phyloP scores from a whole-genome alignment of 345 rosid genomes.

The Pelargonium nanum region DNA sequence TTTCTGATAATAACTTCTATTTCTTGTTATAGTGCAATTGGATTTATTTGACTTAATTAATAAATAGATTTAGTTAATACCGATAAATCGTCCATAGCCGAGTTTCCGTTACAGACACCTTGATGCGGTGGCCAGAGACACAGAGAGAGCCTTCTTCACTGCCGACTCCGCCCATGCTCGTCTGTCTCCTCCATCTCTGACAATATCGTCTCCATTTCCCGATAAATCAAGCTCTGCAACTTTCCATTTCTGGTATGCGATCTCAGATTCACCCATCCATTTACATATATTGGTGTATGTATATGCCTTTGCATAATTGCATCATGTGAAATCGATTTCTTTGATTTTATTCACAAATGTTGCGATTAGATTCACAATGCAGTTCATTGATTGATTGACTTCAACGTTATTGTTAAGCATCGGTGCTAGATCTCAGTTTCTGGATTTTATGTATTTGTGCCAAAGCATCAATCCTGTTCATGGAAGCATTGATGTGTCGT shows the following conservation, averaged over 20 bases:
- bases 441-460: background rate
- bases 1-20: too few species aligned
- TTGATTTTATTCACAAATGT: background rate
- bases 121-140: background rate
- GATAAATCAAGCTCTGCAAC: background rate
- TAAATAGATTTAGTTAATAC: too few species aligned
- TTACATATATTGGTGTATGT: background rate
- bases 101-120: too few species aligned
- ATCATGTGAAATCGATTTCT: background rate
- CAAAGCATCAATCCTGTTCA: too few species aligned
- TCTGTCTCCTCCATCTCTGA: background rate
- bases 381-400: background rate
- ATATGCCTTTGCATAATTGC: background rate
- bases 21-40: too few species aligned
- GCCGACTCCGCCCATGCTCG: background rate
- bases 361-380: background rate
- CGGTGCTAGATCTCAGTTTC: background rate
- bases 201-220: background rate
- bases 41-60: too few species aligned
- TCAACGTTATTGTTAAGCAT: background rate
- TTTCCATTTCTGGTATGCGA: background rate
- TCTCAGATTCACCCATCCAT: background rate
- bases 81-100: too few species aligned
- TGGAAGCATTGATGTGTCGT: too few species aligned
- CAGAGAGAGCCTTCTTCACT: background rate